Evolutionary conservation across 768 basidiomycete species (phyloP), one percentile per base, ranked within the genome.

Genomic region (Termitomyces sp.): DNA sequence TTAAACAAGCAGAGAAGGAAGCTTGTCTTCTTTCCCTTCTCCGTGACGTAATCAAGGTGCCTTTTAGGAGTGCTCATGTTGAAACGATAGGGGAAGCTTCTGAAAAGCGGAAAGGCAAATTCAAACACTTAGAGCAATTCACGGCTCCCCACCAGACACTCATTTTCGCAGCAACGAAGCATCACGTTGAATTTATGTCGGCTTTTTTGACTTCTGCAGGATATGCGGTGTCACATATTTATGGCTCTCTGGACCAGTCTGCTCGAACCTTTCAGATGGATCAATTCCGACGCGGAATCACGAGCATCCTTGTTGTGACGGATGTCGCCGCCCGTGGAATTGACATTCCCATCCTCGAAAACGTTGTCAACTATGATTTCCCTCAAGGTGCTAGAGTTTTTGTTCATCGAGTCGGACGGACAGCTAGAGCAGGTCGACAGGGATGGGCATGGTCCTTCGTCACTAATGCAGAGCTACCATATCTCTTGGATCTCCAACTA

Each of bases 321-420:
- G 97, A 99, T 67, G 94, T 99, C 40, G 97, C 97, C 20, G 97
- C 97, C 14, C 89, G 97, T 63, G 97, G 97, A 66, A 93, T 99
- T 64, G 97, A 99, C 74, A 95, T 99, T 34, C 97, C 97, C 5
- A 82, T 98, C 40, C 82, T 99, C 60, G 93, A 95, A 69, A 92
- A 98, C 68, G 97, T 99, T 34, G 79, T 99, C 71, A 99, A 99
- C 71, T 99, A 95, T 71, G 97, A 99, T 66, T 98, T 99, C 64
- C 97, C 97, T 0, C 89, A 93, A 58, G 93, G 95, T 24, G 86
- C 94, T 1, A 79, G 95, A 56, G 87, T 97, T 12, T 99, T 98
- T 64, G 87, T 99, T 0, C 97, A 99, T 72, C 91, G 97, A 57
- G 96, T 98, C 24, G 97, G 97, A 46, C 85, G 97, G 58, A 98